phyloP scores from a whole-genome alignment of 257 asterid species.

The Jaltomata sinuosa region DNA sequence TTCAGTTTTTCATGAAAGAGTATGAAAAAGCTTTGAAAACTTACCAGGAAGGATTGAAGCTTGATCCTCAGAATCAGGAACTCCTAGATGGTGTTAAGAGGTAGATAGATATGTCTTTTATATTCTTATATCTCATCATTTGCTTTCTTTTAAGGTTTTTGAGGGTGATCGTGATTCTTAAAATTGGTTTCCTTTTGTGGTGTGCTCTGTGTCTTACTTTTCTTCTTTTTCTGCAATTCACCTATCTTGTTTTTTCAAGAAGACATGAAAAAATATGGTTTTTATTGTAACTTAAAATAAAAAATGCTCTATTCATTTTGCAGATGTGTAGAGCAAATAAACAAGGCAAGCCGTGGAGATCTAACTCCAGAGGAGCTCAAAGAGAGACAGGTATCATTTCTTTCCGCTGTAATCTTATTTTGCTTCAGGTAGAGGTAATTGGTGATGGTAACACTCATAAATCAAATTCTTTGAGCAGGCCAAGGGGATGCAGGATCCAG shows the following conservation, averaged over 20 bases:
- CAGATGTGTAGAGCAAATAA: conserved; percentile 84
- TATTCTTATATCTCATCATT: neutral
- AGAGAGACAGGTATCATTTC: conserved; percentile 77
- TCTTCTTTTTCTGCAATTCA: neutral
- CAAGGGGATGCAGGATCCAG: conserved; percentile 93
- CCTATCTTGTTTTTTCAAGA: neutral
- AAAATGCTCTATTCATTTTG: neutral
- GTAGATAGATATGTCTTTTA: conserved; percentile 16
- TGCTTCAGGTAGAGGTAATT: neutral
- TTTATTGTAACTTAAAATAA: neutral
- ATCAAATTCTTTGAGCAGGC: conserved; percentile 32
- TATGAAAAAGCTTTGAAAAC: conserved; percentile 64
- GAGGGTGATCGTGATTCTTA: neutral
- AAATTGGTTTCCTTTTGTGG: neutral
- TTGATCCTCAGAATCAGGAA: conserved; percentile 67
- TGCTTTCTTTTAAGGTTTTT: conserved; percentile 16
- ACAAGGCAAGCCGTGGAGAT: conserved; percentile 91
- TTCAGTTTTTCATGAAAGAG: conserved; percentile 75
- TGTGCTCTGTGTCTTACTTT: neutral
- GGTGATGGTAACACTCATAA: neutral
- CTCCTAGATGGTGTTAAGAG: conserved; percentile 79
- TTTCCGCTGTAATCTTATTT: neutral
- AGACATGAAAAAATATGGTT: neutral
- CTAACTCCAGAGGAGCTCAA: conserved; percentile 83
- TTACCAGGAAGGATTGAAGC: conserved; percentile 78